Percentiles rank a stretch among this genome's conserved stretches.
Conservation (phyloP, 495 filamentous ascomycete genomes). For the Astrothelium subdiscretum region DNA sequence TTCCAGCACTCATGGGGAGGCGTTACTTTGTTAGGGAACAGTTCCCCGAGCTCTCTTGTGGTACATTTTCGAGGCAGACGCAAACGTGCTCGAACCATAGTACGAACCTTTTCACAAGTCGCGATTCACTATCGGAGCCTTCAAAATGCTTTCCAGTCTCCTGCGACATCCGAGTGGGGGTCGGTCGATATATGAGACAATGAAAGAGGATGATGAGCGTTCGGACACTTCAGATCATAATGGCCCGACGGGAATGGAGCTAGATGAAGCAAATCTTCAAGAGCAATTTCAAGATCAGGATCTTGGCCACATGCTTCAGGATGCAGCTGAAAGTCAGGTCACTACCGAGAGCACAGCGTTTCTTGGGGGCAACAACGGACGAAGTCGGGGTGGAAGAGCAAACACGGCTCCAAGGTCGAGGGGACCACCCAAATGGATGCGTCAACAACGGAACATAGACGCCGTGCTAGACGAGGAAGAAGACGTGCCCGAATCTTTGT, state of each 20-base stretch:
- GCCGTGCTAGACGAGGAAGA: constrained; percentile 54
- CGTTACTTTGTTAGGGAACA: neutral
- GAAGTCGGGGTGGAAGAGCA: neutral
- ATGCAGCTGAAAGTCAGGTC: constrained; percentile 49
- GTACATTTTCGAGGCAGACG: neutral
- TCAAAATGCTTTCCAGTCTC: neutral
- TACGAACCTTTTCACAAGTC: neutral
- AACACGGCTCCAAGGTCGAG: neutral
- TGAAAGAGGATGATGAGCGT: constrained; percentile 48
- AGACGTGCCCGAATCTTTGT: constrained; percentile 79
- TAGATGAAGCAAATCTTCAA: constrained; percentile 58
- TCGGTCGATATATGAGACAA: constrained; percentile 50
- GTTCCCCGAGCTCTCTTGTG: neutral
- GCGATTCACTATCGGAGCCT: neutral
- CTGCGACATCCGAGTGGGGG: neutral
- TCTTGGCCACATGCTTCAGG: constrained; percentile 51
- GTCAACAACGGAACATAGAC: neutral
- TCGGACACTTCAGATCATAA: constrained; percentile 53
- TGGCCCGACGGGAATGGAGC: constrained; percentile 51
- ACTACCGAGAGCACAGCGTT: constrained; percentile 44
- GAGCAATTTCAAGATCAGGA: constrained; percentile 61
- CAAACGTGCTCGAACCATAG: neutral
- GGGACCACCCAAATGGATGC: neutral
- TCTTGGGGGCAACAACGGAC: constrained; percentile 2
- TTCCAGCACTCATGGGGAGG: neutral